Evolutionary conservation across 2,329 filamentous ascomycete genomes (phyloP).

Genomic region (Xylaria sp.): DNA sequence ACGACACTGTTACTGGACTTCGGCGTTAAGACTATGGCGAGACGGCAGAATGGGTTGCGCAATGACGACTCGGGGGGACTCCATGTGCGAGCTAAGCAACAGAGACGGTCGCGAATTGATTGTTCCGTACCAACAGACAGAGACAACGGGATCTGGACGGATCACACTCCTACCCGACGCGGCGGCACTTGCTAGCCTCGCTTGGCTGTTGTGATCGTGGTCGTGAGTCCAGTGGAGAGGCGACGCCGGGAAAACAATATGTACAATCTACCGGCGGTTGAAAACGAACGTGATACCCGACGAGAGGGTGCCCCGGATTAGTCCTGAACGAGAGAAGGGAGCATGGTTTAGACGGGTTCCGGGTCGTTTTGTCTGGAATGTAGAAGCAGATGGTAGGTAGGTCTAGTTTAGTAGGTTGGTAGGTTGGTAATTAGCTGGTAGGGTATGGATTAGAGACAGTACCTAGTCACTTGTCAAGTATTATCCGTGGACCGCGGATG

Average conservation of each 20-base stretch:
- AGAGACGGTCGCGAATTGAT: conserved; percentile 11
- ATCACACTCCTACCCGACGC: conserved; percentile 4
- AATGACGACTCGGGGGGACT: conserved; percentile 14
- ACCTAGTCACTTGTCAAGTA: too few relatives aligned
- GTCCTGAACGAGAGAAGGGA: conserved; percentile 11
- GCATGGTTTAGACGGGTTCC: neutral
- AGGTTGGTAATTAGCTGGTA: neutral
- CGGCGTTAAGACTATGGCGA: conserved; percentile 9
- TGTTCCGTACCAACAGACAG: neutral
- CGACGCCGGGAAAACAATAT: conserved; percentile 1
- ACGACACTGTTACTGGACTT: conserved; percentile 1
- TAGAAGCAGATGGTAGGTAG: neutral
- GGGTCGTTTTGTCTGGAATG: neutral
- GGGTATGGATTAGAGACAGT: neutral
- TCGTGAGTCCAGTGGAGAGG: neutral
- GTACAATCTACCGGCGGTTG: neutral
- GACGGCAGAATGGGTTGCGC: conserved; percentile 12
- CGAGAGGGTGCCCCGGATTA: conserved; percentile 5
- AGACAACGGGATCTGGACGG: neutral
- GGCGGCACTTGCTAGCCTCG: conserved; percentile 7
- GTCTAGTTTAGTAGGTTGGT: neutral
- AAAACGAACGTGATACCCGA: conserved; percentile 17
- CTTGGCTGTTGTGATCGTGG: neutral
- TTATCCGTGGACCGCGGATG: too few relatives aligned
- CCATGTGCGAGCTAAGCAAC: conserved; percentile 21